A percentile compares a stretch with the other conserved stretches of the same genome.
Evolutionary conservation across 1,284 basidiomycete genomes (phyloP).

Genomic region (Wolfiporia cocos): DNA sequence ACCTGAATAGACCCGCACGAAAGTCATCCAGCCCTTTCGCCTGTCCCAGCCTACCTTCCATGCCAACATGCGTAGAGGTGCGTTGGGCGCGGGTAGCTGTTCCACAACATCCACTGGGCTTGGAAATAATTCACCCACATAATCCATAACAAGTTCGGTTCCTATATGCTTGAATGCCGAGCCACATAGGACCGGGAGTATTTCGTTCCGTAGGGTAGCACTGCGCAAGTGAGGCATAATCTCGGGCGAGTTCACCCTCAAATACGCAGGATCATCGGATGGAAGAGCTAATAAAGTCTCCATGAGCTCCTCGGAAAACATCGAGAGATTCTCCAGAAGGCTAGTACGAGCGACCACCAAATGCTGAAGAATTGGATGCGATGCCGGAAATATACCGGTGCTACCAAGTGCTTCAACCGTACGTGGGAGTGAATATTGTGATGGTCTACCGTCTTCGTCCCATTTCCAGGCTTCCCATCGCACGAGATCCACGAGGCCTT

Average conservation of each 20-base stretch:
- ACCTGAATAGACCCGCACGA: constrained; percentile 87
- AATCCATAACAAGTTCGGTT: constrained; percentile 78
- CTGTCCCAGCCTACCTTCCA: constrained; percentile 91
- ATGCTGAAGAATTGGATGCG: constrained; percentile 63
- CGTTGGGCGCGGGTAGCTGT: constrained; percentile 35
- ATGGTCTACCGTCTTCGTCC: constrained; percentile 39
- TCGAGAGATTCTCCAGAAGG: constrained; percentile 73
- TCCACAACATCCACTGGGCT: constrained; percentile 64
- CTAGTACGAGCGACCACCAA: constrained; percentile 61
- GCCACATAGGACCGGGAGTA: constrained; percentile 81
- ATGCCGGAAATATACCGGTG: constrained; percentile 38
- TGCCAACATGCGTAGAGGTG: constrained; percentile 61
- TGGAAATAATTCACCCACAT: constrained; percentile 75
- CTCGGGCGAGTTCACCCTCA: constrained; percentile 40
- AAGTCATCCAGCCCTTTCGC: constrained; percentile 85
- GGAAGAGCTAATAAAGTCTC: constrained; percentile 59
- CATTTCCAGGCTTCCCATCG: constrained; percentile 79
- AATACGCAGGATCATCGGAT: constrained; percentile 54
- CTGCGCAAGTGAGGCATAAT: constrained; percentile 63
- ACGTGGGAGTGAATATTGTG: constrained; percentile 47
- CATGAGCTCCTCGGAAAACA: constrained; percentile 77
- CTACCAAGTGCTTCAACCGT: constrained; percentile 36
- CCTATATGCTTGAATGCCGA: constrained; percentile 80
- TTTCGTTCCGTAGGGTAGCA: constrained; percentile 58
- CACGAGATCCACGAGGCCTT: constrained; percentile 75